Conservation (phyloP, 2,329 filamentous ascomycete species). For the Colletotrichum chlorophyti region DNA sequence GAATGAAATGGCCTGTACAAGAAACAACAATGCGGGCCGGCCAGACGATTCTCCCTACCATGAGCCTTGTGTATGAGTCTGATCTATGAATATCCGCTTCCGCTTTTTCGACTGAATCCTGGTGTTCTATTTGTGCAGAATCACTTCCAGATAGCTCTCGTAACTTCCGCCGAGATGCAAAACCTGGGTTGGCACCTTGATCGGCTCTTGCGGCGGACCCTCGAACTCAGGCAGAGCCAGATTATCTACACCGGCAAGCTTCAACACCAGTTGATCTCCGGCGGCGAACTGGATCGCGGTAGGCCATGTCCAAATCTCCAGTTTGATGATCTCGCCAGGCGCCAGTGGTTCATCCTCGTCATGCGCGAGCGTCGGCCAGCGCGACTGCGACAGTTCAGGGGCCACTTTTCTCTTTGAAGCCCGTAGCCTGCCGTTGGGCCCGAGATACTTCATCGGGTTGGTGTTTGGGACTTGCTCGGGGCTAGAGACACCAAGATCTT, state of each 20-base stretch:
- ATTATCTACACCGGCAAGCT: not conserved
- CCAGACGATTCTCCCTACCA: too few species aligned
- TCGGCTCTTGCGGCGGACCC: not conserved
- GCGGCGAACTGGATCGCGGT: conserved; percentile 1
- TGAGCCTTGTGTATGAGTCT: too few species aligned
- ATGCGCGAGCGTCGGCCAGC: conserved; percentile 4
- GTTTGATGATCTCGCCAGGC: not conserved
- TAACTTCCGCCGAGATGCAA: not conserved
- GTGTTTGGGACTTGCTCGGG: not conserved
- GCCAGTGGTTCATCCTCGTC: not conserved
- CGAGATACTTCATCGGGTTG: conserved; percentile 10
- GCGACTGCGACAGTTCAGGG: not conserved
- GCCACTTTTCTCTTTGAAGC: not conserved
- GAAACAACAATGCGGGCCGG: too few species aligned
- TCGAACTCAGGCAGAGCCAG: not conserved
- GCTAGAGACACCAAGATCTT: not conserved
- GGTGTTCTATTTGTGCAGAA: too few species aligned
- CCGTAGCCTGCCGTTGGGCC: conserved; percentile 1
- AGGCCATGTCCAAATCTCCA: conserved; percentile 10
- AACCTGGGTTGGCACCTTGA: not conserved
- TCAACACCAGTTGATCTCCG: not conserved
- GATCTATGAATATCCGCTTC: too few species aligned
- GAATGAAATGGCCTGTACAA: too few species aligned
- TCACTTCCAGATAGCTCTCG: too few species aligned
- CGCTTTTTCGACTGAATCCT: too few species aligned